Base-by-base conservation (phyloP, 73 alveolate species). In the Paramecium primaurelia region DNA sequence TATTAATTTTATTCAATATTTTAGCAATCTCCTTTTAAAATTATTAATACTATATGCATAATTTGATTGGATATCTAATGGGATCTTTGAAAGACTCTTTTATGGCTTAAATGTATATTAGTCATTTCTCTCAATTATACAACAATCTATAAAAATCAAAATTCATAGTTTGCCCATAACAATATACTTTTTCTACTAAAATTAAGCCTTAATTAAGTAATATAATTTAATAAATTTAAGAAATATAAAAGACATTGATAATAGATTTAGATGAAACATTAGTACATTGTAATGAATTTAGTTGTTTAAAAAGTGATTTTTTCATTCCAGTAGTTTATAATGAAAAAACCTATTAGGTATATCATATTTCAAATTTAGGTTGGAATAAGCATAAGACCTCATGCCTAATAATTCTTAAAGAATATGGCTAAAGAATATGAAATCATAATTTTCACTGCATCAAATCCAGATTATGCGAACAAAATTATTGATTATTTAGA, bases 391-490 rank as follows among this genome's bases (percentile, higher is more conserved):
- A 18, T 89, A 28, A 89, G 94, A 71, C 94, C 94, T 3, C 51
- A 71, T n/a, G 84, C 94, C 3, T 34, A 71, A 47, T 34, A 71
- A 45, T 47, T 89, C 14, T 58, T 89, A 28, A 10, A n/a, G 16
- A 85, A 89, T 40, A 36, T 71, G 54, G 51, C 92, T n/a, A 86
- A 93, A 30, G 88, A 93, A 25, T 95, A 86, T 93, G 94, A 93
- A 83, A 95, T 95, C 10, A 95, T 95, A 9, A 86, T 95, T 20
- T 95, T 91, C 69, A 93, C 98, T 71, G 96, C 98, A 8, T 86
- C 95, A 71, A 73, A 93, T 86, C 49, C 80, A 36, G 51, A 73
- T 25, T 95, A 95, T 86, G 96, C 96, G 10, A 94, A 95, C 77
- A 89, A 92, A 47, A 93, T 95, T 30, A 89, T 95, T 20, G 91